Percentiles rank a stretch among this genome's conserved stretches.
Conservation (phyloP, 2,329 filamentous ascomycete species). For the Microcyclospora tardicrescens region DNA sequence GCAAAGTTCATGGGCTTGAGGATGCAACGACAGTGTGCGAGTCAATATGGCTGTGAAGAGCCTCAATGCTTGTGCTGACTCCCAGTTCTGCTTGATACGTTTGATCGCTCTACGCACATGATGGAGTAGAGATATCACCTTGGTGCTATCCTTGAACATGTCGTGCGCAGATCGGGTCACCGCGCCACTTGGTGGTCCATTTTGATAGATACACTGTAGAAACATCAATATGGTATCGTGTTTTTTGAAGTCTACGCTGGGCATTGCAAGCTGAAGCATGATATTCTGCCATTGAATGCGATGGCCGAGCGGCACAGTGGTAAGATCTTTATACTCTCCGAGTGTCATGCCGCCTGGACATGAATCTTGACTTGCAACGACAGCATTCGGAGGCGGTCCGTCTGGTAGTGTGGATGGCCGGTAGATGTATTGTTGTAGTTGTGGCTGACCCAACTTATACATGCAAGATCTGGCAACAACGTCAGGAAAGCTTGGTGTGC, state of each 20-base stretch:
- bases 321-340: constrained; percentile 43
- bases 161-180: background rate
- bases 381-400: constrained; percentile 10
- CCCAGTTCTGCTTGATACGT: constrained; percentile 17
- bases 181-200: constrained; percentile 34
- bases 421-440: constrained; percentile 19
- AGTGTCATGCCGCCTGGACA: constrained; percentile 36
- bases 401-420: constrained; percentile 12
- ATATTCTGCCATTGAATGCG: constrained; percentile 37
- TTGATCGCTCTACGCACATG: constrained; percentile 3
- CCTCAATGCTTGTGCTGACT: constrained; percentile 13
- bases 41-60: constrained; percentile 10
- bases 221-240: constrained; percentile 39
- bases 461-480: constrained; percentile 17
- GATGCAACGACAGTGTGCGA: constrained; percentile 13
- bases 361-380: constrained; percentile 34
- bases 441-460: constrained; percentile 25
- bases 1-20: background rate
- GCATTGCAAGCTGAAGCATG: constrained; percentile 37
- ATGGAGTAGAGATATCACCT: too few species aligned
- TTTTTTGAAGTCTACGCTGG: constrained; percentile 47
- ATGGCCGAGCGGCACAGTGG: constrained; percentile 35
- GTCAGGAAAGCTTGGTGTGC: constrained; percentile 4
- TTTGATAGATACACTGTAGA: constrained; percentile 40
- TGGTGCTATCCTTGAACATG: constrained; percentile 5